phyloP scores from a whole-genome alignment of 1,139 yeast species.

The Blastobotrys illinoisensis region DNA sequence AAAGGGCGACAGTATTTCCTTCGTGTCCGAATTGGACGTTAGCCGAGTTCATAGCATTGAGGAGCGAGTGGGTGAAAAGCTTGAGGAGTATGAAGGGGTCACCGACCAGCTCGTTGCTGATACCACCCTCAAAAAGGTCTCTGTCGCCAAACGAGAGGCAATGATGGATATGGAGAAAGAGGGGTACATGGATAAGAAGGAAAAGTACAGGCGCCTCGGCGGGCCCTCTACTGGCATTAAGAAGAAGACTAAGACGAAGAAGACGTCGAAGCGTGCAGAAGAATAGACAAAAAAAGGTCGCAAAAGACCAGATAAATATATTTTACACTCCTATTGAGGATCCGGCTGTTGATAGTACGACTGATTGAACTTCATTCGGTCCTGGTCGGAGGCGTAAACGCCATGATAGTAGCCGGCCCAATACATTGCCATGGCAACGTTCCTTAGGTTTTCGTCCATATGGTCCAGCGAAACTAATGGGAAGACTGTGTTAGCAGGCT shows the following conservation, averaged over 20 bases:
- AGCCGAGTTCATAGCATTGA: conserved; percentile 80
- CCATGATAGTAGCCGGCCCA: conserved; percentile 33
- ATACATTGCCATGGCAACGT: conserved; percentile 30
- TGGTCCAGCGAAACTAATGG: conserved; percentile 14
- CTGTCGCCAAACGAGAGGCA: conserved; percentile 85
- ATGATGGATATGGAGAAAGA: conserved; percentile 91
- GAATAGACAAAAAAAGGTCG: not conserved
- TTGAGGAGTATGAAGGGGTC: conserved; percentile 65
- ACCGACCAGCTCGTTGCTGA: conserved; percentile 73
- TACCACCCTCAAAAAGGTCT: conserved; percentile 59
- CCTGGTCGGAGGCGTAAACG: not conserved
- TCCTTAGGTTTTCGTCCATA: conserved; percentile 22
- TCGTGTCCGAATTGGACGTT: conserved; percentile 83
- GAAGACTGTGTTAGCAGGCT: not conserved
- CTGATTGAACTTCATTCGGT: not conserved
- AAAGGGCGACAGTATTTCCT: conserved; percentile 60
- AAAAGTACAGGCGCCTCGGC: conserved; percentile 2
- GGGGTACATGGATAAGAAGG: conserved; percentile 66
- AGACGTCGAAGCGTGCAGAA: not conserved
- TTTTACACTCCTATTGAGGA: not conserved
- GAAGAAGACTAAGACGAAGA: conserved; percentile 5
- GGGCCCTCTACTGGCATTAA: conserved; percentile 4
- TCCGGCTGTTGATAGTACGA: not conserved
- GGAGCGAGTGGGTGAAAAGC: conserved; percentile 69
- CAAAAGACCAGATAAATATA: not conserved